Evolutionary conservation across 768 basidiomycete species (phyloP).

Genomic region (Rhodotorula paludigena): DNA sequence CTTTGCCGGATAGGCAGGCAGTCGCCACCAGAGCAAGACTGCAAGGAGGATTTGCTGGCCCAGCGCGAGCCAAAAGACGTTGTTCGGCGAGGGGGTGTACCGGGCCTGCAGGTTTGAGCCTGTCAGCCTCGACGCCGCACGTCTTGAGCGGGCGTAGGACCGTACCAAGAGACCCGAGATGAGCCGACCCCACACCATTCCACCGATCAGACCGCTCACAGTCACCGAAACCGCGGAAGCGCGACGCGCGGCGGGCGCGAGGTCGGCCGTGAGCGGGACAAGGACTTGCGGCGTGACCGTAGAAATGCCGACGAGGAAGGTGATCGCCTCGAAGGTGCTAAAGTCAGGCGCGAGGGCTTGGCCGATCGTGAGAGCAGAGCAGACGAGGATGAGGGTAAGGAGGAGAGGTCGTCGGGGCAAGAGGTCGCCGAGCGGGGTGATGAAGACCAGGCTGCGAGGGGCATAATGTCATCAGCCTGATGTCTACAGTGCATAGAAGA

Average conservation of each 20-base stretch:
- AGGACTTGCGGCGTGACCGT: conserved; percentile 46
- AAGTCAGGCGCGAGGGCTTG: conserved; percentile 56
- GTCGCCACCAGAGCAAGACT: conserved; percentile 46
- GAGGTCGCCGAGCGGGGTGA: conserved; percentile 77
- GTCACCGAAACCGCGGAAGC: conserved; percentile 67
- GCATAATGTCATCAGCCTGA: too few relatives aligned
- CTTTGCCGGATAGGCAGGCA: conserved; percentile 53
- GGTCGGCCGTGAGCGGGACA: conserved; percentile 71
- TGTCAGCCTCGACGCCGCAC: neutral
- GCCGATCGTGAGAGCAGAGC: conserved; percentile 57
- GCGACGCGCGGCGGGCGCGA: conserved; percentile 68
- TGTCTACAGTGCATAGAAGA: neutral
- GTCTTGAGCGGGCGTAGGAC: neutral
- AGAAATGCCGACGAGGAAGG: conserved; percentile 44
- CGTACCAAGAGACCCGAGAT: conserved; percentile 16
- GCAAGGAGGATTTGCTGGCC: conserved; percentile 38
- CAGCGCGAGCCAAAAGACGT: conserved; percentile 14
- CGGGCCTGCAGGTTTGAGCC: neutral
- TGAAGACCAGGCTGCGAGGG: conserved; percentile 58
- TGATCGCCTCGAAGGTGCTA: conserved; percentile 56
- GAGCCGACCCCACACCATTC: conserved; percentile 22
- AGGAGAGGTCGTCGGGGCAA: conserved; percentile 48
- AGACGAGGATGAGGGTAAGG: conserved; percentile 52
- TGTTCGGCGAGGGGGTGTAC: conserved; percentile 12
- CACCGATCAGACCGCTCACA: conserved; percentile 41